Conservation (phyloP, 106 monocot species). For the Dendrobium nobile region DNA sequence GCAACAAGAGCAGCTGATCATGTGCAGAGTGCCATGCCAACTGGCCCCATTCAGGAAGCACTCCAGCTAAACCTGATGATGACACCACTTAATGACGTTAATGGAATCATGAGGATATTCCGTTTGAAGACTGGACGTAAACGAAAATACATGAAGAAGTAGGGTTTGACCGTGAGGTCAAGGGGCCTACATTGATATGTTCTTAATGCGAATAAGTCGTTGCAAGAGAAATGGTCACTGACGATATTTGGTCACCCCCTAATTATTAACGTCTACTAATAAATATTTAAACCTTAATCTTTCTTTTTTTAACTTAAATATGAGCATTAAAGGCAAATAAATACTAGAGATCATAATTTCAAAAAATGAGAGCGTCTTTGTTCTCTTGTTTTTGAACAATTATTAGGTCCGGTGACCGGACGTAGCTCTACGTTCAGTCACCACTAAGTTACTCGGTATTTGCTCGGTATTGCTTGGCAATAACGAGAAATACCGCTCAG, state of each 20-base stretch:
- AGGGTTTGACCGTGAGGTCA: not conserved
- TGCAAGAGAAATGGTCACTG: not conserved
- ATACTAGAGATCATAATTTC: no score
- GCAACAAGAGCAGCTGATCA: constrained; percentile 55
- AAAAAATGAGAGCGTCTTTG: no score
- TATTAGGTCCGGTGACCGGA: no score
- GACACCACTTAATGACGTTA: not conserved
- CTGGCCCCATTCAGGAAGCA: constrained; percentile 54
- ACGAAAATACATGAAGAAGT: not conserved
- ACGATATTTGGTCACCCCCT: not conserved
- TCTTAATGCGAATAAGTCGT: no score
- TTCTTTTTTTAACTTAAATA: not conserved
- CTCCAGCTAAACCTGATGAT: constrained; percentile 31
- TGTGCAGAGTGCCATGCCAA: constrained; percentile 51
- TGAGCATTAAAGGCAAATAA: not conserved
- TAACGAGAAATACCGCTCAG: no score
- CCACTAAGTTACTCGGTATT: no score
- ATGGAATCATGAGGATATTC: not conserved
- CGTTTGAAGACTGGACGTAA: not conserved
- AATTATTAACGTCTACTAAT: not conserved
- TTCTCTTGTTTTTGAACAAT: no score
- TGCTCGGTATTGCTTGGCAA: no score
- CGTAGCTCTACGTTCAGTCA: no score
- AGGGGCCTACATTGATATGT: no score
- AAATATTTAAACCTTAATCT: not conserved